Evolutionary conservation across 2,329 filamentous ascomycete species (phyloP), one percentile per base, ranked within the genome.

Genomic region (Diplodia corticola): DNA sequence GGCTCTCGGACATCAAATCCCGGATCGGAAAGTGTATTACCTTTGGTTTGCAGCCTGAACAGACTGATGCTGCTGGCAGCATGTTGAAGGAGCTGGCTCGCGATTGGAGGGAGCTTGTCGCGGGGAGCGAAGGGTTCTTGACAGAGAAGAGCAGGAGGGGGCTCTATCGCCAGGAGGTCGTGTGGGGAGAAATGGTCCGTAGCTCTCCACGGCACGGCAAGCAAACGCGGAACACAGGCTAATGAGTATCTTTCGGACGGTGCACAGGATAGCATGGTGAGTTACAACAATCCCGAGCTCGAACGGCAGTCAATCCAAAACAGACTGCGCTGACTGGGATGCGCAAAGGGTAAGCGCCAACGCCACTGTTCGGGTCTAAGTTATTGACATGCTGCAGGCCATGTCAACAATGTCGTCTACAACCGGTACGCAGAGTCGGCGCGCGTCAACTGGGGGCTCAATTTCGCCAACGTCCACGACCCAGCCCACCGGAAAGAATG

Each of bases 321-420:
- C 20, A 51, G n/a, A 50, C 15, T 13, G 15, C 22, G n/a, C 20
- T 49, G 28, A 35, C 60, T 63, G 40, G 51, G 48, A 2, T 63
- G 35, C n/a, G 22, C n/a, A 28, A 63, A 67, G 65, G 49, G 57
- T 67, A 61, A 53, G 50, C 63, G 37, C 26, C 33, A 13, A 46
- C 44, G 22, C n/a, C 20, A 20, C 4, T 28, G 22, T 49, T 22
- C 50, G 20, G 48, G 22, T 33, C 37, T 5, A 13, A 57, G 5
- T 49, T 40, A 74, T 7, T 61, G 51, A 65, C 67, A 50, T 7
- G 40, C 35, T 40, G 57, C 80, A 88, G 86, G 88, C 57, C 92
- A 97, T 77, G 90, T 97, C 57, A 97, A 96, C 76, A 96, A 96
- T 72, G 88, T 93, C 69, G 87, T 86, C 70, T 96, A 96, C 77